A percentile compares a stretch with the other conserved stretches of the same genome.
phyloP scores from a whole-genome alignment of 768 basidiomycete species.

The Collybia mongolica region DNA sequence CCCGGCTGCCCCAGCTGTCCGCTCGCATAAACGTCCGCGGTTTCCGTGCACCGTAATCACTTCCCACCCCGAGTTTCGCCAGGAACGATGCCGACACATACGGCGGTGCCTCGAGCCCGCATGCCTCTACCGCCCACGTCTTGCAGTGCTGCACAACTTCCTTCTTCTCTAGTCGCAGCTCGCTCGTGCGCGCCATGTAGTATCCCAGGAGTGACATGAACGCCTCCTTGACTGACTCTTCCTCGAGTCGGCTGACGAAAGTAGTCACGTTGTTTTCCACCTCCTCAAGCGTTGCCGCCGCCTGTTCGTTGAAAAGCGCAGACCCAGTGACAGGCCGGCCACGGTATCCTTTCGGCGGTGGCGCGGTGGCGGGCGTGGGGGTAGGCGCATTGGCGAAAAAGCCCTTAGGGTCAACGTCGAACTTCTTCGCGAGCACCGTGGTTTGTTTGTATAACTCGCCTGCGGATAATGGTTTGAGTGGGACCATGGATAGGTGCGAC shows the following conservation, averaged over 20 bases:
- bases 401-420: slow-evolving; percentile 41
- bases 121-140: slow-evolving; percentile 58
- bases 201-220: slow-evolving; percentile 72
- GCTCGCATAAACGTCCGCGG: not conserved
- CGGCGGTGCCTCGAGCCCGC: slow-evolving; percentile 51
- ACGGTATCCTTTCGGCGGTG: not conserved
- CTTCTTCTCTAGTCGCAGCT: slow-evolving; percentile 42
- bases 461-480: slow-evolving; percentile 59
- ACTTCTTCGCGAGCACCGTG: slow-evolving; percentile 39
- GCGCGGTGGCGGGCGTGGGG: not conserved
- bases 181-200: slow-evolving; percentile 52
- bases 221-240: slow-evolving; percentile 53
- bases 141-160: slow-evolving; percentile 56
- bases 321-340: slow-evolving; percentile 1
- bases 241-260: slow-evolving; percentile 38
- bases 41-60: not conserved
- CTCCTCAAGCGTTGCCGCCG: slow-evolving; percentile 20
- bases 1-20: slow-evolving; percentile 1
- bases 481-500: slow-evolving; percentile 62
- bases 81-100: slow-evolving; percentile 50
- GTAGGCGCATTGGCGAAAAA: slow-evolving; percentile 26
- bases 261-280: slow-evolving; percentile 27
- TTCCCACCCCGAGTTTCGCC: slow-evolving; percentile 10
- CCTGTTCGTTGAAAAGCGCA: slow-evolving; percentile 12
- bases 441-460: slow-evolving; percentile 47